Base-by-base conservation (phyloP, 139 green algal species). In the Yamagishiella unicocca region DNA sequence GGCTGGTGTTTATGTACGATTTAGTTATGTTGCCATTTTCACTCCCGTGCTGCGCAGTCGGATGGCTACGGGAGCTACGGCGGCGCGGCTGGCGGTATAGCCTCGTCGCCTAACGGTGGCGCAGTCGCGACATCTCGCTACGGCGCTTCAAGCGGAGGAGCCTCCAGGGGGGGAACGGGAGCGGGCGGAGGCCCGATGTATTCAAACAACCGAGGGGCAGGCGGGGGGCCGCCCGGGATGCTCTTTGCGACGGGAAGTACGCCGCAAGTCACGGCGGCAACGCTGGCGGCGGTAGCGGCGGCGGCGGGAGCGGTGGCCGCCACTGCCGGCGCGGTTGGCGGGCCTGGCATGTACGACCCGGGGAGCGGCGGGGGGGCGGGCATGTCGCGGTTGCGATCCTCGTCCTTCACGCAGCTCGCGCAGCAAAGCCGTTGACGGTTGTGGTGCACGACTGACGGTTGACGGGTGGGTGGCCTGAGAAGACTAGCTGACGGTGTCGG, bases 171-270 rank as follows among this genome's bases (percentile, higher is more conserved):
- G n/a, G n/a, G 70, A 2, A 46, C 67, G 67, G 67, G 4, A 75
- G 35, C 12, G 50, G 22, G 40, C 5, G 40, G 70, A 2, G 24
- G 6, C 17, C 40, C 12, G 4, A 19, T 54, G 37, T 54, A 55
- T 40, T 31, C 8, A 6, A 45, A 45, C 14, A 31, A 40, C 70
- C 17, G 70, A 33, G 38, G 12, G 24, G 40, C 38, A 19, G 70
- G 1, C 19, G 40, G 70, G 9, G 2, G 29, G 2, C 38, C 29
- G 42, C 33, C 70, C 38, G 70, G 38, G 70, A 5, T 78, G 70
- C 70, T 78, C 14, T 78, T 78, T 40, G 37, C 70, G 12, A 38
- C 42, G 22, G 70, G 70, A 8, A 78, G 70, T 19, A 78, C 70
- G 17, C 70, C 70, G 14, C 74, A 82, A 7, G 74, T 45, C 21